Evolutionary conservation across 2,329 filamentous ascomycete genomes (phyloP), one percentile per base, ranked within the genome.

Genomic region (Clarireedia monteithiana): DNA sequence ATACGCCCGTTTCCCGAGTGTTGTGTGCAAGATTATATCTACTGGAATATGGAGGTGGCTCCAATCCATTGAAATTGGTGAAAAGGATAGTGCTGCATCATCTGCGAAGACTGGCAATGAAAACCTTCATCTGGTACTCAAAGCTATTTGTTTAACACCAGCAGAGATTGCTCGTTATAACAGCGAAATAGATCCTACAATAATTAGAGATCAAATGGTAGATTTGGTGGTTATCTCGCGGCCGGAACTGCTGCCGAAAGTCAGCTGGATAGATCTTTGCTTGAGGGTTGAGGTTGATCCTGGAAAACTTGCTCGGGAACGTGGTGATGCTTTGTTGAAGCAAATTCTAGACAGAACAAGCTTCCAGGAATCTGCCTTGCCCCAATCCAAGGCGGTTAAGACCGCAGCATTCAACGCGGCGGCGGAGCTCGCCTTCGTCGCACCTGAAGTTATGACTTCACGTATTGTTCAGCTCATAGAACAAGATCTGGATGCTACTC

Each of bases 391-490:
- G 26, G 55, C 65, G 3, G 74, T 89, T 45, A 84, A 83, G 65
- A 72, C 75, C 42, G 92, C 92, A 52, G 88, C 92, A 3, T 95
- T 85, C 70, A 85, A 84, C 63, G 90, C 92, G 6, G 89, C 89
- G 10, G 91, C 91, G 39, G 94, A 97, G 66, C 77, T 99, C 57
- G 91, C 89, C 3, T 99, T 99, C 67, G 90, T 99, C 26, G 88
- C 92, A 4, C 94, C 94, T 0, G 88, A 94, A 45, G 76, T 77
- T 15, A 88, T 95, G 72, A 86, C 90, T 20, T 81, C 89, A 4
- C 80, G 82, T 6, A 78, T 99, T 24, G 81, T 96, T 26, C 74
- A 83, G 27, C 82, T 94, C 48, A 83, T 99, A 50, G 76, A 79
- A 53, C 71, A 79, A 27, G 91, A 97, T 69, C 77, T 99, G 20